Base-by-base conservation (phyloP, 192 early-diverging fungal genomes). In the Backusella tarrabulga region DNA sequence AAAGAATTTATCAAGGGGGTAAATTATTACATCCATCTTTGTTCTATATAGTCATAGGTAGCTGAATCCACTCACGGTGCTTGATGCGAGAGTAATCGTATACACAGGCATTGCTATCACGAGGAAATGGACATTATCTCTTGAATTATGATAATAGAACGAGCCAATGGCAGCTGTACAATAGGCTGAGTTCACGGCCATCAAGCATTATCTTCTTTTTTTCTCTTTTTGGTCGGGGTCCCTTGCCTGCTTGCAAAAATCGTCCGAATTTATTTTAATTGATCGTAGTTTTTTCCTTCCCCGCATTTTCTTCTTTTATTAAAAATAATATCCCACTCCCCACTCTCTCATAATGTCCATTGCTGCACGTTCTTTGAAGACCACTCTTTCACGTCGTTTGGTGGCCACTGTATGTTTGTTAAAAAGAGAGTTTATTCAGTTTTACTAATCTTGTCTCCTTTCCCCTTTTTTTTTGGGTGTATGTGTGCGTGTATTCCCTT, bases 321-420 rank as follows among this genome's bases (percentile, higher is more conserved):
- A 66, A 63, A 67, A 63, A 44, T 44, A 52, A 23, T 15, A 40
- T 40, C 26, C 78, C 34, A 41, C 14, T 74, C 68, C 56, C 73
- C 34, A 40, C 72, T 32, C 56, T 74, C 41, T 74, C 7, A 70
- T 54, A 40, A 77, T 77, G 76, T 77, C 76, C 29, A 35, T 77
- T 71, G 68, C 76, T 60, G 40, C 41, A 68, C 29, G 69, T 68
- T 40, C 50, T 77, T 42, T 46, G 52, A 71, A 71, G 44, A 23
- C n/a, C 34, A 11, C 38, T 50, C 70, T 46, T 71, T 26, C 21
- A 29, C 67, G 36, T 38, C 41, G 40, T 34, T 44, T 21, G 44
- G 23, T 46, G 8, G 32, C 41, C 40, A 14, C 26, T 77, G 60
- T 36, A 68, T 60, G 76, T 68, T 38, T 34, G 19, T 36, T 29